These are phyloP conservation scores for Dryadomyces sulphureus DNA, from an alignment of 2,329 filamentous ascomycete genomes.

Conservation along the genomic window DNA sequence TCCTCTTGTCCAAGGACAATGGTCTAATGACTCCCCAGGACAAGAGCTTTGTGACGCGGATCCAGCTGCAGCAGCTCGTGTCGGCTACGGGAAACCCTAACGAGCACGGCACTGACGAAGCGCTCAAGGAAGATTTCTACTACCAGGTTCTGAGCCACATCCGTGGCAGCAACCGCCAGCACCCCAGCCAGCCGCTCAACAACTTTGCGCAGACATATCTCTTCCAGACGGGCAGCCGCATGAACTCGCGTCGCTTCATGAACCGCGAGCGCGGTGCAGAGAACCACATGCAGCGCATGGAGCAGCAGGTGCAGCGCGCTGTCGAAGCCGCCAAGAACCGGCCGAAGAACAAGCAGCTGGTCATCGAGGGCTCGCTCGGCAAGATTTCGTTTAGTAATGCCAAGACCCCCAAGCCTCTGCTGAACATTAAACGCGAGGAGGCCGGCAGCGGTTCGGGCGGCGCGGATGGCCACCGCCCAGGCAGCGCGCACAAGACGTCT, in stretches of 20 bases:
- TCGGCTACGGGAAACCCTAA: constrained; percentile 78
- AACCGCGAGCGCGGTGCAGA: constrained; percentile 58
- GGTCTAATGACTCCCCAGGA: constrained; percentile 98
- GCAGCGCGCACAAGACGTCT: constrained; percentile 27
- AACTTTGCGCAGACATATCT: constrained; percentile 97
- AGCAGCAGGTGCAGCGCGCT: constrained; percentile 93
- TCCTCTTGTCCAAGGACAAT: constrained; percentile 82
- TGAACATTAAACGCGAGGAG: constrained; percentile 88
- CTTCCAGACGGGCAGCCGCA: constrained; percentile 80
- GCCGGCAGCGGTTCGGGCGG: constrained; percentile 19
- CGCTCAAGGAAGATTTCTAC: constrained; percentile 88
- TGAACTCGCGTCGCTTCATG: constrained; percentile 59
- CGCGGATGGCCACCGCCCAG: constrained; percentile 33
- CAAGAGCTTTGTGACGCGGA: constrained; percentile 98
- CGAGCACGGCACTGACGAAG: constrained; percentile 65
- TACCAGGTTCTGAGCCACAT: constrained; percentile 97
- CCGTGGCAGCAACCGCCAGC: constrained; percentile 73
- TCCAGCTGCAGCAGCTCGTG: constrained; percentile 91
- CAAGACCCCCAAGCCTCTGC: constrained; percentile 85
- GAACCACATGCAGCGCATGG: constrained; percentile 97
- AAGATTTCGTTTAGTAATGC: constrained; percentile 99
- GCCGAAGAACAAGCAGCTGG: constrained; percentile 93
- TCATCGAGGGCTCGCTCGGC: constrained; percentile 88
- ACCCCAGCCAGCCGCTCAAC: constrained; percentile 82
- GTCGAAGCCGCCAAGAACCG: constrained; percentile 96